Evolutionary conservation across 2,329 filamentous ascomycete genomes (phyloP), one percentile per base, ranked within the genome.

Genomic region (Calonectria pteridis): DNA sequence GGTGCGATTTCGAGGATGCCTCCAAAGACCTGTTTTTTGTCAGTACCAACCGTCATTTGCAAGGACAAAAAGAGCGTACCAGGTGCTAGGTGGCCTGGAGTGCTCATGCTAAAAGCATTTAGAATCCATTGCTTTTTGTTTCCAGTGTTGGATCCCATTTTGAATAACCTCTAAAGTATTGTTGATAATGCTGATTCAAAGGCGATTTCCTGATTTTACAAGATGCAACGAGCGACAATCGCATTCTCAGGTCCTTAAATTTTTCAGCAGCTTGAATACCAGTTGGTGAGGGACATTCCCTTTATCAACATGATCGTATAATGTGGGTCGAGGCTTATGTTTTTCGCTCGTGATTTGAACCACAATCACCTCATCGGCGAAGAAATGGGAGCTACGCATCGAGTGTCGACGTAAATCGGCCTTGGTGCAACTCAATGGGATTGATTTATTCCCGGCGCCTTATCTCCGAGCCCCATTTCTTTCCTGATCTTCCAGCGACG

Each of bases 1-100:
- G n/a, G 68, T 72, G 20, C 73, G 68, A 13, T 75, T 76, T 11
- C 72, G 66, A 11, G 76, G 76, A 59, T 77, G 75, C 59, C 72
- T 64, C 76, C 73, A 76, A 3, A 72, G 55, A 2, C 76, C 63
- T 66, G 11, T n/a, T n/a, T 26, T 14, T 26, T 6, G 10, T 62
- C n/a, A 62, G 55, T 14, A 37, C 23, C 16, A n/a, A 62, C 14
- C 6, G 33, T 11, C 33, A 6, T 33, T 33, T 28, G 18, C 28
- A 1, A 4, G 37, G 10, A 28, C n/a, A 1, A 40, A 2, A 29
- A 35, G 29, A 11, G 26, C 50, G 31, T 33, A 58, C 65, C 65
- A 23, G 65, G 49, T 16, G 49, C 65, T 26, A 67, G 58, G 11
- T 67, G 65, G 14, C 65, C 40, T 14, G 65, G 65, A n/a, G 65